Evolutionary conservation across 371 early-diverging fungal genomes (phyloP).

Genomic region (Umbelopsis sp.): DNA sequence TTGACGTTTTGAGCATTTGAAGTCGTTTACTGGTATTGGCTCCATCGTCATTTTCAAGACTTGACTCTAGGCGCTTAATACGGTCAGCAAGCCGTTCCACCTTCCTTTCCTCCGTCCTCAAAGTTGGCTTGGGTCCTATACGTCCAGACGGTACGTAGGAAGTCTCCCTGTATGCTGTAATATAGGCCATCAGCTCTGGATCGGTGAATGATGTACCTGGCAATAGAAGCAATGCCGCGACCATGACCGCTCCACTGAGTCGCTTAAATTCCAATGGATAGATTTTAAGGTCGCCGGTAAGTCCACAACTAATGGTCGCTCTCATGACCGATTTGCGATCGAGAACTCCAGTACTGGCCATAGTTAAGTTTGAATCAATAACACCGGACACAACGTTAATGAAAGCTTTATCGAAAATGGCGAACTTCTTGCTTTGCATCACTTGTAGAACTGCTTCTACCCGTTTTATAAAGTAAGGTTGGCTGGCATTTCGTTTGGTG

Average conservation of each 20-base stretch:
- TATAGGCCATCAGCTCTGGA: background rate
- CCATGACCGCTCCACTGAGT: background rate
- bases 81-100: constrained; percentile 1
- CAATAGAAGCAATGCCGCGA: background rate
- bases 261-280: constrained; percentile 8
- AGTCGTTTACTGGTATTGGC: background rate
- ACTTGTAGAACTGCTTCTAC: background rate
- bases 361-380: background rate
- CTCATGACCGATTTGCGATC: constrained; percentile 10
- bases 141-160: background rate
- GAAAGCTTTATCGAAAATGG: background rate
- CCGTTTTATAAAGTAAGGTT: background rate
- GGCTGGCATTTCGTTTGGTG: background rate
- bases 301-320: background rate
- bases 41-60: background rate
- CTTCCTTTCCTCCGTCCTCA: background rate
- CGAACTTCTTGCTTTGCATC: background rate
- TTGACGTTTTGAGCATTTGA: background rate
- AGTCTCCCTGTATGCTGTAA: background rate
- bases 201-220: background rate
- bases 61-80: background rate
- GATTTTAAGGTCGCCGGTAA: background rate
- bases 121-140: background rate
- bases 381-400: background rate
- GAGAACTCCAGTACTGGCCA: background rate